These are phyloP conservation scores for Penicillium sp. DNA, from an alignment of 2,329 filamentous ascomycete species.

Conservation along the genomic window DNA sequence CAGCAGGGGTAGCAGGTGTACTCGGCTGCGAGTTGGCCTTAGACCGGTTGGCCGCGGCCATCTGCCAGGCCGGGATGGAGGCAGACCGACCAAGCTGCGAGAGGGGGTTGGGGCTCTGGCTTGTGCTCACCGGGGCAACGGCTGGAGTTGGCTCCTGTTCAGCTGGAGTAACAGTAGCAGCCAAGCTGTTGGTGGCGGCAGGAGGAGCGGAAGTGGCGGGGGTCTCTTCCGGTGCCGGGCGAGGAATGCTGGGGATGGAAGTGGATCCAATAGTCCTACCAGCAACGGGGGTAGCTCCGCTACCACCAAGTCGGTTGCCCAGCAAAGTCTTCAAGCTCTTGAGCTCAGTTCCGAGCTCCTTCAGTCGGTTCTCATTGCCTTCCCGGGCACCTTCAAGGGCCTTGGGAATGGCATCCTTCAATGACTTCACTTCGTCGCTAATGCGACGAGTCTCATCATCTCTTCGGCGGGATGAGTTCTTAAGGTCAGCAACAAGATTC, in stretches of 20 bases:
- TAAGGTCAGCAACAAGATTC: conserved; percentile 74
- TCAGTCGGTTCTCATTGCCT: conserved; percentile 72
- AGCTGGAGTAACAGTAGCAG: conserved; percentile 30
- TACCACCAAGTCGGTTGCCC: conserved; percentile 56
- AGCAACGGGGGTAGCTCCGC: conserved; percentile 32
- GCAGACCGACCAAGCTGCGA: conserved; percentile 53
- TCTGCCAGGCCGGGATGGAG: conserved; percentile 76
- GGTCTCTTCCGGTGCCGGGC: conserved; percentile 23
- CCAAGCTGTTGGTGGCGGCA: conserved; percentile 25
- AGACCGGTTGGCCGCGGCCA: conserved; percentile 62
- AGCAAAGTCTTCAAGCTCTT: conserved; percentile 90
- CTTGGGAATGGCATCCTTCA: conserved; percentile 84
- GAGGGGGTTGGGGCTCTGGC: conserved; percentile 48
- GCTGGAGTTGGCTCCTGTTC: conserved; percentile 28
- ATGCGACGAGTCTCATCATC: conserved; percentile 86
- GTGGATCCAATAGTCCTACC: conserved; percentile 32
- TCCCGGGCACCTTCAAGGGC: conserved; percentile 87
- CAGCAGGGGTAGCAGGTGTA: conserved; percentile 20
- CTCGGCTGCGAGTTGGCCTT: conserved; percentile 35
- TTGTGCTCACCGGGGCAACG: conserved; percentile 26
- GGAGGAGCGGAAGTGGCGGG: conserved; percentile 19
- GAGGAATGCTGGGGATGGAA: conserved; percentile 19
- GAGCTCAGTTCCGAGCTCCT: conserved; percentile 81
- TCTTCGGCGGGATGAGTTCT: conserved; percentile 73
- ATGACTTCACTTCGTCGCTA: conserved; percentile 76